Base-by-base conservation (phyloP, 768 basidiomycete species). In the Amanita phalloides region DNA sequence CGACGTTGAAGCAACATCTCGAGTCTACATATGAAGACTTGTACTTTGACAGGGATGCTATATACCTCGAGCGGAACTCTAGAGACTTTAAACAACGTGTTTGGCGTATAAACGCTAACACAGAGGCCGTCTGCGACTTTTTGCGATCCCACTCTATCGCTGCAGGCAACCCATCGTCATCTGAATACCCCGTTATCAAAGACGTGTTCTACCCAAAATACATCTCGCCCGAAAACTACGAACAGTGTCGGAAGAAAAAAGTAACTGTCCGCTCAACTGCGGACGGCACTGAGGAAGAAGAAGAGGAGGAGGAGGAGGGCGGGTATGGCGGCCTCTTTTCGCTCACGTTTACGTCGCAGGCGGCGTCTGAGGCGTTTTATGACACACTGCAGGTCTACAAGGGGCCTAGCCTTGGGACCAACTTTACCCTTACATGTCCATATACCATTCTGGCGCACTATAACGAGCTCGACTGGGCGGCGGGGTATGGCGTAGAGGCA, bases 1-100 rank as follows among this genome's bases (percentile, higher is more conserved):
- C 67, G 0, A 54, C 68, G 1, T 77, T 99, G 44, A 90, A 87
- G 60, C 60, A 68, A 0, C 68, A 80, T 44, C 70, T 91, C 59
- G 60, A 67, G 6, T 57, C 70, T 6, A 69, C 64, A 5, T 97
- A 82, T 65, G 90, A 95, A 63, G 94, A 99, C 62, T 69, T 71
- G 21, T 97, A 90, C 69, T 97, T 86, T 57, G 75, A 80, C 60
- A 89, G 93, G 64, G 95, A 99, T 61, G 92, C 90, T 38, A 81
- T 97, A 51, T 95, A 83, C 73, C 88, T 99, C 87, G 95, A 99
- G 64, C 87, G 94, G 57, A 99, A 99, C 68, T 98, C 95, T 14
- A 89, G 95, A 47, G 84, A 96, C 68, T 97, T 95, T 71, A 68
- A 75, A 48, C 72, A 70, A 6, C 89, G 95, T 50, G 76, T 92